These are phyloP conservation scores for Globisporangium sylvaticum DNA, from an alignment of 352 stramenopile genomes.

Conservation along the genomic window DNA sequence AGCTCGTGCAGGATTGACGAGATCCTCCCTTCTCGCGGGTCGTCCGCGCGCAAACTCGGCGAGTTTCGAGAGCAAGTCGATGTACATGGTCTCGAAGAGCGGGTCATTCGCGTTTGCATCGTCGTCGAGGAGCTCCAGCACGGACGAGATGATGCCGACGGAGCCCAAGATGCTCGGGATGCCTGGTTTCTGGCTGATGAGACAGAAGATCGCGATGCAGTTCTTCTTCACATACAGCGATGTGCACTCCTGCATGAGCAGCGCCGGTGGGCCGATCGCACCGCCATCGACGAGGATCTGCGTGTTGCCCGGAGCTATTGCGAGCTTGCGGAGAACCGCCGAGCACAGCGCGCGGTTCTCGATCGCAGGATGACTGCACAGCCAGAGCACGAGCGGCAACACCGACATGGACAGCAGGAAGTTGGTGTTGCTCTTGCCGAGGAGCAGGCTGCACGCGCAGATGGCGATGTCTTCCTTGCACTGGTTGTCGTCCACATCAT, in stretches of 20 bases:
- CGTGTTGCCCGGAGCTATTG: slow-evolving; percentile 66
- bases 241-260: slow-evolving; percentile 35
- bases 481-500: slow-evolving; percentile 38
- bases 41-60: slow-evolving; percentile 55
- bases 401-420: slow-evolving; percentile 41
- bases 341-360: slow-evolving; percentile 45
- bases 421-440: slow-evolving; percentile 60
- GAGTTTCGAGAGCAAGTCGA: slow-evolving; percentile 58
- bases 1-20: slow-evolving; percentile 55
- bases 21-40: slow-evolving; percentile 47
- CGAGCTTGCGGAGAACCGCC: slow-evolving; percentile 59
- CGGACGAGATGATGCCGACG: slow-evolving; percentile 48
- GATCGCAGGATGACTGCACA: slow-evolving; percentile 25
- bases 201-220: slow-evolving; percentile 63
- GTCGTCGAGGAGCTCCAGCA: slow-evolving; percentile 51
- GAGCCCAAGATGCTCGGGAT: slow-evolving; percentile 43
- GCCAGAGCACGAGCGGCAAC: slow-evolving; percentile 51
- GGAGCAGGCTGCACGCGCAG: slow-evolving; percentile 63
- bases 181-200: slow-evolving; percentile 43
- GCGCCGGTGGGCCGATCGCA: slow-evolving; percentile 40
- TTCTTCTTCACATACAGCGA: slow-evolving; percentile 58
- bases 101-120: slow-evolving; percentile 19
- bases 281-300: slow-evolving; percentile 53
- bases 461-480: slow-evolving; percentile 51
- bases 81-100: slow-evolving; percentile 55